Evolutionary conservation across 2,329 filamentous ascomycete genomes (phyloP).

Genomic region (Aspergillus unguis): DNA sequence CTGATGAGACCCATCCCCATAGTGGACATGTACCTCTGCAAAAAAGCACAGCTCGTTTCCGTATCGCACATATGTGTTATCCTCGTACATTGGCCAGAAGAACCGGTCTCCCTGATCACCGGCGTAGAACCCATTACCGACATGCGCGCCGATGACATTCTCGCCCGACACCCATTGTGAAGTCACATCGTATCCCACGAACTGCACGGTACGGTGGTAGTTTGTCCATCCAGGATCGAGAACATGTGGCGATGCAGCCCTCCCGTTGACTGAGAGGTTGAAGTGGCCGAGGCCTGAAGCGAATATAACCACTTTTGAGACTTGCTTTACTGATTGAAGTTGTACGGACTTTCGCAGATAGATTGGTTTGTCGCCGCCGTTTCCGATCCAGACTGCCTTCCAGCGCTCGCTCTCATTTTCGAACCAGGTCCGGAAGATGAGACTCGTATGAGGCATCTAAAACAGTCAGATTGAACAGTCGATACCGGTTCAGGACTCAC

Average conservation of each 20-base stretch:
- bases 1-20: conserved; percentile 15
- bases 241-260: conserved; percentile 19
- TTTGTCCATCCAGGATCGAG: conserved; percentile 27
- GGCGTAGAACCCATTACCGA: conserved; percentile 48
- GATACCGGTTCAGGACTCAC: neutral
- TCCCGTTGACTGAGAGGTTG: conserved; percentile 23
- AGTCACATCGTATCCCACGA: conserved; percentile 45
- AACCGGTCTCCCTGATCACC: conserved; percentile 30
- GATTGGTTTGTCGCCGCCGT: conserved; percentile 25
- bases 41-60: conserved; percentile 27
- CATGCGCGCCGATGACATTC: conserved; percentile 38
- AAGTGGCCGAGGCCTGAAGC: conserved; percentile 25
- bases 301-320: conserved; percentile 18
- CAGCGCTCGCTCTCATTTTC: conserved; percentile 23
- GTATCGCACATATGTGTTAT: conserved; percentile 26
- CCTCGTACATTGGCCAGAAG: conserved; percentile 28
- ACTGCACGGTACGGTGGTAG: conserved; percentile 32
- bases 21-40: conserved; percentile 23
- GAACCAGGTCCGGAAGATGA: conserved; percentile 26
- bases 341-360: conserved; percentile 22
- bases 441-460: conserved; percentile 22
- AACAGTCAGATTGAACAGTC: neutral
- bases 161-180: conserved; percentile 27
- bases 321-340: neutral
- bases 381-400: conserved; percentile 27